Percentiles rank a stretch among this genome's conserved stretches.
These are phyloP conservation scores for Crucibulum parvulum DNA, from an alignment of 1,284 basidiomycete genomes.

Conservation along the genomic window DNA sequence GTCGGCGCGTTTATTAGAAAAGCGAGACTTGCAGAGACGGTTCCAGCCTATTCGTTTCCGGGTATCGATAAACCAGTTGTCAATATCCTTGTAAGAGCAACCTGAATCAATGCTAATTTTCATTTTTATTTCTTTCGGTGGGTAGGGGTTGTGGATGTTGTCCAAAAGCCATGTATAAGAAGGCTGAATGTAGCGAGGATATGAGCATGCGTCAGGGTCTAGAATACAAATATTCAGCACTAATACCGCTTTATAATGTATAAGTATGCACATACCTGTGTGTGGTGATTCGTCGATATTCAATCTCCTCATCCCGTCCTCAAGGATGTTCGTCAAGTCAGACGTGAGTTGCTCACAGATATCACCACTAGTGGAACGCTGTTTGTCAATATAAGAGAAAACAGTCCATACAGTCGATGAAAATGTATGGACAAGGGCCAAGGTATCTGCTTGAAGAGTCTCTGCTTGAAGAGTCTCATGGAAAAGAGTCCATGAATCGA, in stretches of 20 bases:
- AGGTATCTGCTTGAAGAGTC: not conserved
- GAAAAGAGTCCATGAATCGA: not conserved
- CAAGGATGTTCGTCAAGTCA: not conserved
- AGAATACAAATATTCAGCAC: not conserved
- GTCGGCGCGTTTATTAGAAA: slow-evolving; percentile 42
- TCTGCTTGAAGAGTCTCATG: not conserved
- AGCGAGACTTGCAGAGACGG: slow-evolving; percentile 40
- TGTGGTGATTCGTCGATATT: not conserved
- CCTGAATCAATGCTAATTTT: slow-evolving; percentile 28
- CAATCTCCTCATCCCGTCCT: not conserved
- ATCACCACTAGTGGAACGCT: not conserved
- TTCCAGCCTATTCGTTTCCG: slow-evolving; percentile 64
- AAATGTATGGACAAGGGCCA: not conserved
- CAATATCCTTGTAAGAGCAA: slow-evolving; percentile 38
- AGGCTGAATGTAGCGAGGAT: slow-evolving; percentile 34
- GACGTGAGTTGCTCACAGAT: not conserved
- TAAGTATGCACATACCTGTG: not conserved
- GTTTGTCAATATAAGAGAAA: not conserved
- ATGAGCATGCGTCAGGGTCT: slow-evolving; percentile 1
- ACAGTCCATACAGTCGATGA: not conserved
- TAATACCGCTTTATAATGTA: not conserved
- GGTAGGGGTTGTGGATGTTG: slow-evolving; percentile 60
- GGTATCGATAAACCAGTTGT: slow-evolving; percentile 55
- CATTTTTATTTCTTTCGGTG: slow-evolving; percentile 34
- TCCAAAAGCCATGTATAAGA: slow-evolving; percentile 51